phyloP scores from a whole-genome alignment of 768 basidiomycete species.

The Gloeopeniophorella convolvens region DNA sequence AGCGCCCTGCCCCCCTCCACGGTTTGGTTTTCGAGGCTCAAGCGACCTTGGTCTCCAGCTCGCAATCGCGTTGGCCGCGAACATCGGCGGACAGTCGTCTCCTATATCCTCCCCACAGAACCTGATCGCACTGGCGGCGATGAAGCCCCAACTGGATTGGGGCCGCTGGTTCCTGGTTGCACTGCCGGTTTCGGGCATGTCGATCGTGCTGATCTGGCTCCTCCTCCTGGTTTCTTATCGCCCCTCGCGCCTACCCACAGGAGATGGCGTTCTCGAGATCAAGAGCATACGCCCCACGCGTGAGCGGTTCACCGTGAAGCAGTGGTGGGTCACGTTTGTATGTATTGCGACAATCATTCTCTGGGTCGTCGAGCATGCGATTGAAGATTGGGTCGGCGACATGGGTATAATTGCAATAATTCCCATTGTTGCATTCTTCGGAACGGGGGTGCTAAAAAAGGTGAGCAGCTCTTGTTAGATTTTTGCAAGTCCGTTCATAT shows the following conservation, averaged over 20 bases:
- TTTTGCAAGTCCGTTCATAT: not conserved
- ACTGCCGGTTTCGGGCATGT: constrained; percentile 81
- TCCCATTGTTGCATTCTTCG: constrained; percentile 90
- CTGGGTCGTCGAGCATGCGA: constrained; percentile 82
- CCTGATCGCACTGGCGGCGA: constrained; percentile 81
- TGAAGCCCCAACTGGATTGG: constrained; percentile 87
- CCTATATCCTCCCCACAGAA: constrained; percentile 99
- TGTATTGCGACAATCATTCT: constrained; percentile 79
- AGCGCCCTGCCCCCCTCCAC: constrained; percentile 28
- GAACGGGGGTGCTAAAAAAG: constrained; percentile 90
- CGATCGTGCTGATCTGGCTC: constrained; percentile 87
- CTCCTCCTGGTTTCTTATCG: constrained; percentile 79
- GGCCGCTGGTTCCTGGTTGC: constrained; percentile 90
- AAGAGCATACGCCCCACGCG: constrained; percentile 76
- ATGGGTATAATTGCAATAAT: constrained; percentile 98
- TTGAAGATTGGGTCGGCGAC: constrained; percentile 77
- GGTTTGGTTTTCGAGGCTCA: not conserved
- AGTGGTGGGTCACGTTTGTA: constrained; percentile 85
- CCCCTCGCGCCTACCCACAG: constrained; percentile 64
- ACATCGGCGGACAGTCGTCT: constrained; percentile 95
- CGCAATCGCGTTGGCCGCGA: constrained; percentile 95
- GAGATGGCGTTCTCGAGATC: constrained; percentile 75
- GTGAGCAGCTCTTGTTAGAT: constrained; percentile 32
- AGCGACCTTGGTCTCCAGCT: constrained; percentile 42
- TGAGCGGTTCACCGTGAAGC: constrained; percentile 76